Evolutionary conservation across 2,329 filamentous ascomycete genomes (phyloP).

Genomic region (Neurospora sp.): DNA sequence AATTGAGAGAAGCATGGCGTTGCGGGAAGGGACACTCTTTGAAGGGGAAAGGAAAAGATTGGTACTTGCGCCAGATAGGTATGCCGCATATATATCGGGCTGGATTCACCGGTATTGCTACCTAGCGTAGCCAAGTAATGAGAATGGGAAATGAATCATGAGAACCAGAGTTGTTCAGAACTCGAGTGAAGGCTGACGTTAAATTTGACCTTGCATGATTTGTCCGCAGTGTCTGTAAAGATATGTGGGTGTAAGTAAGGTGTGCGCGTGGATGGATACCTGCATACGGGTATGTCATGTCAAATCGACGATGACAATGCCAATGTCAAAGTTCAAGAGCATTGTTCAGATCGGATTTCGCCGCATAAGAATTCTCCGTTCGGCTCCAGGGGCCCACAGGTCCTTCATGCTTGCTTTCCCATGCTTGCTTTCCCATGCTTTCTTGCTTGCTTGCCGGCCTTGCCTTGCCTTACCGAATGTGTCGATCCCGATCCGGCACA

Average conservation of each 20-base stretch:
- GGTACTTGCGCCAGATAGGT: not conserved
- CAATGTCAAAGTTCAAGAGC: not conserved
- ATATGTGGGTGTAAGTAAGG: not conserved
- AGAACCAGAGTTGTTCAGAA: not conserved
- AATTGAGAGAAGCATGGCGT: not conserved
- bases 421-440: not conserved
- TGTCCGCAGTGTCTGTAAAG: too few species aligned
- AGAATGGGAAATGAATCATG: not conserved
- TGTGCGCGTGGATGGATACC: not conserved
- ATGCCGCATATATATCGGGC: not conserved
- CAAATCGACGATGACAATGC: not conserved
- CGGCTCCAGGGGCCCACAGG: not conserved
- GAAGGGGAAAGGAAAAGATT: not conserved
- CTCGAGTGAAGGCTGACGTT: not conserved
- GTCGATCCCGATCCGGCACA: not conserved
- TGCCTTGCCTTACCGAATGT: not conserved
- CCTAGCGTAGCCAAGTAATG: not conserved
- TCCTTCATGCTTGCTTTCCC: not conserved
- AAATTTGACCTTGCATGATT: not conserved
- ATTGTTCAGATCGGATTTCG: not conserved
- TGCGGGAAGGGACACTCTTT: not conserved
- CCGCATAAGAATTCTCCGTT: not conserved
- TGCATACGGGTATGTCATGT: not conserved
- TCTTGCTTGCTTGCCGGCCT: not conserved
- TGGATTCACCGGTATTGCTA: not conserved